phyloP scores from a whole-genome alignment of 352 stramenopile genomes.

The Blastocystis sp. region DNA sequence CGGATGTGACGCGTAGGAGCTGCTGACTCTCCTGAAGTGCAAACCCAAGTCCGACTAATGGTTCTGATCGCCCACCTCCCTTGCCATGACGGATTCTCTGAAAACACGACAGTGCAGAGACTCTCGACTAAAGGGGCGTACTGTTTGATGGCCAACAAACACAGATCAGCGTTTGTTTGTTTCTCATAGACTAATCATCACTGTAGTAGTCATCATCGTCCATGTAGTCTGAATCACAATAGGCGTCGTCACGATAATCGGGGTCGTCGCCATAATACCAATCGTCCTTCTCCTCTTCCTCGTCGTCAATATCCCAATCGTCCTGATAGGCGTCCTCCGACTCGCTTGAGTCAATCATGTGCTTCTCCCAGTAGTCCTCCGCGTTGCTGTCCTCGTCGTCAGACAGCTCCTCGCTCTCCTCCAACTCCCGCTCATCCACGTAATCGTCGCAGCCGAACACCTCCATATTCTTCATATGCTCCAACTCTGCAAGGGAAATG shows the following conservation, averaged over 20 bases:
- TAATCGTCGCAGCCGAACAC: background rate
- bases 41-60: background rate
- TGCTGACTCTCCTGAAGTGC: background rate
- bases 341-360: background rate
- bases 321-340: background rate
- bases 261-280: background rate
- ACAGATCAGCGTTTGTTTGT: background rate
- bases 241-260: background rate
- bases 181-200: background rate
- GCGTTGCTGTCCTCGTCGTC: slow-evolving; percentile 25
- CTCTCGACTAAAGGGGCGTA: background rate
- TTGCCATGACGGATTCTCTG: slow-evolving; percentile 12
- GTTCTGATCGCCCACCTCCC: background rate
- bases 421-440: background rate
- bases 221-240: slow-evolving; percentile 3
- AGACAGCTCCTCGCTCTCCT: background rate
- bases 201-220: background rate
- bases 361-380: background rate
- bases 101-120: slow-evolving; percentile 32
- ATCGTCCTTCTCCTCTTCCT: background rate
- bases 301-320: slow-evolving; percentile 26
- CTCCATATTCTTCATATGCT: background rate
- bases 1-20: slow-evolving; percentile 31
- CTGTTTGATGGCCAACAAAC: slow-evolving; percentile 10
- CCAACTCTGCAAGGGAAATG: background rate